Percentiles rank a stretch among this genome's conserved stretches.
Conservation (phyloP, 164 flowering plant species). For the Euptelea pleiosperma region DNA sequence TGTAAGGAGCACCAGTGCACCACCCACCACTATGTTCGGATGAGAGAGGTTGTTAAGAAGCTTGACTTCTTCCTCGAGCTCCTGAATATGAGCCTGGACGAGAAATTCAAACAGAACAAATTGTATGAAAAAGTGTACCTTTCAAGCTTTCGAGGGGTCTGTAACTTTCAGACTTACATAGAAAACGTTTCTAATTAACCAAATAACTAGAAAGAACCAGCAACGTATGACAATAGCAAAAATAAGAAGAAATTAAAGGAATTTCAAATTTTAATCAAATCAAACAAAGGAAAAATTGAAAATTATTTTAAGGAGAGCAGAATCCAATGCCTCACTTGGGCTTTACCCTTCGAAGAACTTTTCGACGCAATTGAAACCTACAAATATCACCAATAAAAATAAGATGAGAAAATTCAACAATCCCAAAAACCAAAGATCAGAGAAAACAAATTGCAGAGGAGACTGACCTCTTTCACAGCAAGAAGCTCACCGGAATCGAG, state of each 20-base stretch:
- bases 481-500: conserved; percentile 89
- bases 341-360: conserved; percentile 45
- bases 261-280: too few species aligned
- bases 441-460: neutral
- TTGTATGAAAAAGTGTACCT: too few species aligned
- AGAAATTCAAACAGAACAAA: neutral
- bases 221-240: too few species aligned
- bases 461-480: conserved; percentile 73
- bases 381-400: conserved; percentile 4
- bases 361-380: conserved; percentile 50
- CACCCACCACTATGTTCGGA: neutral
- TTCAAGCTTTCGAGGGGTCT: too few species aligned
- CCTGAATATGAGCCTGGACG: neutral
- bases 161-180: too few species aligned
- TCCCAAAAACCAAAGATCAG: neutral
- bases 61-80: conserved; percentile 9
- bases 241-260: too few species aligned
- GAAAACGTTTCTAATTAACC: too few species aligned
- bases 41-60: conserved; percentile 7
- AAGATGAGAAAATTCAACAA: neutral
- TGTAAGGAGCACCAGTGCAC: neutral
- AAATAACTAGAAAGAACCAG: too few species aligned
- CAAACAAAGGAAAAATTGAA: too few species aligned
- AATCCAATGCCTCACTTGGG: conserved; percentile 56
- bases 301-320: too few species aligned